Base-by-base conservation (phyloP, 2,329 filamentous ascomycete species). In the Fusarium sp. region DNA sequence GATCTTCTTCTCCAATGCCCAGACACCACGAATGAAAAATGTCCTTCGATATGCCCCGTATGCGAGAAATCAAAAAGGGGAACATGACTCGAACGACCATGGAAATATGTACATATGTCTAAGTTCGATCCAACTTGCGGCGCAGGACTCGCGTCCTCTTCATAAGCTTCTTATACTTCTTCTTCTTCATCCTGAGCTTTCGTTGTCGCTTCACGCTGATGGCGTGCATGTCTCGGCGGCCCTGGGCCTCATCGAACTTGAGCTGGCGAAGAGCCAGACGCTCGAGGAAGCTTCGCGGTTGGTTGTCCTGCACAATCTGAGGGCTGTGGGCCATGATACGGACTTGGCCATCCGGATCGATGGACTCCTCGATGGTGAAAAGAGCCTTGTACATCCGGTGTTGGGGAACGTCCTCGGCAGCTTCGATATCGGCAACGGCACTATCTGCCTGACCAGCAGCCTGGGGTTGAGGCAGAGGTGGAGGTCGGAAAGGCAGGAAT, bases 141-240 rank as follows among this genome's bases (percentile, higher is more conserved):
- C 96, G 92, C 86, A 95, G 83, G 81, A 94, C 96, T 82, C 96
- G 91, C 80, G 96, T 98, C 84, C 91, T 90, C 88, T 93, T 94
- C 93, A 97, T 95, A 77, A 98, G 87, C 90, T 99, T 99, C 95
- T 98, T 98, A 85, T 97, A 97, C 91, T 99, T 99, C 90, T 98
- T 96, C 90, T 98, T 99, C 93, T 99, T 99, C 95, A 99, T 99
- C 90, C 95, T 97, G 80, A 98, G 86, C 86, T 96, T 97, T 81
- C 95, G 88, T 84, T 97, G 94, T 83, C 96, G 89, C 88, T 92
- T 95, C 77, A 98, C 96, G 80, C 94, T 97, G 81, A 99, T 94
- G 73, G 94, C 90, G 69, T 92, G 85, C 92, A 97, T 95, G 76
- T 85, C 83, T 65, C 82, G 82, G 74, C 84, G 85, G 61, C 84